Percentiles rank a stretch among this genome's conserved stretches.
phyloP scores from a whole-genome alignment of 495 filamentous ascomycete genomes.

The Penicillium roqueforti region DNA sequence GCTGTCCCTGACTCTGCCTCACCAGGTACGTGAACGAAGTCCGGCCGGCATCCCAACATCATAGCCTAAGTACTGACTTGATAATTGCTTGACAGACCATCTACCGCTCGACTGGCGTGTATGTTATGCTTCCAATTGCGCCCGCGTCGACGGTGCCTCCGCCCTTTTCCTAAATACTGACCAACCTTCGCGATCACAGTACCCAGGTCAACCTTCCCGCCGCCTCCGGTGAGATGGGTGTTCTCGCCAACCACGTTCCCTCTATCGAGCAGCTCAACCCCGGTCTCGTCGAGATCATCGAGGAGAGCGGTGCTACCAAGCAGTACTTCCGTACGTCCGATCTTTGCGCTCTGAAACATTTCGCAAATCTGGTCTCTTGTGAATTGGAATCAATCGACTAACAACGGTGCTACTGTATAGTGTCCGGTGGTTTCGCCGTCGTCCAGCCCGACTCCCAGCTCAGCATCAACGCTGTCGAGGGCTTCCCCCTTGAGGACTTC shows the following conservation, averaged over 20 bases:
- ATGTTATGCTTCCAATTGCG: constrained; percentile 22
- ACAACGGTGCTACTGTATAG: constrained; percentile 42
- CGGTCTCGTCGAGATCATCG: constrained; percentile 89
- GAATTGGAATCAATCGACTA: constrained; percentile 17
- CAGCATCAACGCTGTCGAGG: constrained; percentile 98
- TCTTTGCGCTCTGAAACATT: constrained; percentile 7
- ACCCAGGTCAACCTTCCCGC: constrained; percentile 99
- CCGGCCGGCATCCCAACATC: constrained; percentile 7
- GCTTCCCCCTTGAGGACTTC: constrained; percentile 91
- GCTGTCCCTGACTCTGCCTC: constrained; percentile 93
- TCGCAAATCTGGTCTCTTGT: constrained; percentile 1
- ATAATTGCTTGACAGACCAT: constrained; percentile 51
- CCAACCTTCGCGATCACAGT: constrained; percentile 46
- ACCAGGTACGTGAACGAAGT: constrained; percentile 70
- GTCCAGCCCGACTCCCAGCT: constrained; percentile 92
- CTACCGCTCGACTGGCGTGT: constrained; percentile 75
- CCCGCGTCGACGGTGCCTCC: constrained; percentile 8
- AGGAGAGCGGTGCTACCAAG: constrained; percentile 90
- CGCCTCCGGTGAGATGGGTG: constrained; percentile 98
- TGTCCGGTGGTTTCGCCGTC: constrained; percentile 94
- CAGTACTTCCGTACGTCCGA: constrained; percentile 90
- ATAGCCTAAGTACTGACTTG: constrained; percentile 22
- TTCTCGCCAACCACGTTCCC: constrained; percentile 97
- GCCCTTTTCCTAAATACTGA: constrained; percentile 32
- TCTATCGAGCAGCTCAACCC: constrained; percentile 99